A percentile compares a stretch with the other conserved stretches of the same genome.
Evolutionary conservation across 192 early-diverging fungal species (phyloP).

Genomic region (Jimgerdemannia lactiflua): DNA sequence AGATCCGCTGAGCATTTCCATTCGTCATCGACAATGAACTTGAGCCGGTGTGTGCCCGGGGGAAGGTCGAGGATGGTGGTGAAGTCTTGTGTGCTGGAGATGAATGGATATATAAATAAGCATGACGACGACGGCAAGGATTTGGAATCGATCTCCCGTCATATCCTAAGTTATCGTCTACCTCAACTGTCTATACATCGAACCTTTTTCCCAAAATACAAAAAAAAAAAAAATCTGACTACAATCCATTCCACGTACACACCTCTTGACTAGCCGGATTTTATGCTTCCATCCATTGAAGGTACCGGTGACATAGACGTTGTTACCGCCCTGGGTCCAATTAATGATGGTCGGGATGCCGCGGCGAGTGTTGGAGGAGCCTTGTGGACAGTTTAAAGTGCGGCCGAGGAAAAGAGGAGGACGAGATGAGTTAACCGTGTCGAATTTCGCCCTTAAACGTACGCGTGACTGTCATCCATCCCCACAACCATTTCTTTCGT

Average conservation of each 20-base stretch:
- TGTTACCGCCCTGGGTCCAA: conserved; percentile 80
- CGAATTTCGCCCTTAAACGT: background rate
- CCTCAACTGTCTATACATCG: background rate
- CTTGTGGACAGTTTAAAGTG: background rate
- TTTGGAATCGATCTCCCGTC: background rate
- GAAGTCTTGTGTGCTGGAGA: conserved; percentile 67
- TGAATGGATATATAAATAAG: conserved; percentile 1
- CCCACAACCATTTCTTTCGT: background rate
- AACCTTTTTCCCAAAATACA: background rate
- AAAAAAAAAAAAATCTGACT: background rate
- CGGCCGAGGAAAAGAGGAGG: background rate
- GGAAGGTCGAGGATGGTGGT: conserved; percentile 82
- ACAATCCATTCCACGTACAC: background rate
- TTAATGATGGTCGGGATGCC: conserved; percentile 86
- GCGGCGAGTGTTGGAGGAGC: conserved; percentile 12
- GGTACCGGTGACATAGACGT: conserved; percentile 92
- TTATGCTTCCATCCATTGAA: conserved; percentile 98
- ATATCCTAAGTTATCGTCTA: background rate
- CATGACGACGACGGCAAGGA: background rate
- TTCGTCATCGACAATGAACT: conserved; percentile 98
- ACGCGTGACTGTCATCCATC: background rate
- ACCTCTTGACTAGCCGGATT: conserved; percentile 71
- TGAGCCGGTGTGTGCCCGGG: conserved; percentile 93
- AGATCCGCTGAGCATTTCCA: conserved; percentile 95
- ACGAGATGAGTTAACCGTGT: background rate